Base-by-base conservation (phyloP, 306 rosid species). In the Cicer chorassanicum region DNA sequence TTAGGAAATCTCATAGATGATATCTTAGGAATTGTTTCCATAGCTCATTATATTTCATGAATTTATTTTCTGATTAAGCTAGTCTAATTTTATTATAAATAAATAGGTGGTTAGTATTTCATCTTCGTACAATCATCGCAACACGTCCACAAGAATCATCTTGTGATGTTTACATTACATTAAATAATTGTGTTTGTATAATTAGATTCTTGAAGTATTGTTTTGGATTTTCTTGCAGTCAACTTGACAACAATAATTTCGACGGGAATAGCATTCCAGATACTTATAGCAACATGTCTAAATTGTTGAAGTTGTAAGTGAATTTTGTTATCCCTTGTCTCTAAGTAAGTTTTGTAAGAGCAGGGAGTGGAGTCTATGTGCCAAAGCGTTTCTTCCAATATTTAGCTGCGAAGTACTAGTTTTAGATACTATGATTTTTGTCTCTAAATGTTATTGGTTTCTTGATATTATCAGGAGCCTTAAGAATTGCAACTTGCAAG, bases 231-330 rank as follows among this genome's bases (percentile, higher is more conserved):
- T 85, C 67, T 81, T 87, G 88, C 89, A 94, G 98, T 71, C 98
- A 93, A 77, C 86, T 91, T 71, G 98, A 93, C 84, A 91, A 91
- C 85, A 93, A 93, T 82, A 80, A 93, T 84, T 91, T 93, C 46
- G 68, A 16, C 0, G 97, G 91, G 71, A 57, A 34, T 76, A 78
- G 46, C 42, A 91, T 93, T 88, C 98, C 98, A 24, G 78, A 68
- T 40, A 21, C 93, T 10, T 93, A 84, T 77, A 79, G 83, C 59
- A 83, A 74, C 72, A 79, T 93, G 85, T 68, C 91, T 51, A 53
- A 60, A 54, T 77, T 93, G 78, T 72, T 82, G 81, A 93, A 93
- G 75, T 5, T 91, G 97, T 93, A 93, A 88, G 98, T 85, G 79
- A 62, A 70, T 60, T 69, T 75, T 41, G 6, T 45, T 19, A 61